Conservation (phyloP, 257 asterid species). For the Capsicum pubescens region DNA sequence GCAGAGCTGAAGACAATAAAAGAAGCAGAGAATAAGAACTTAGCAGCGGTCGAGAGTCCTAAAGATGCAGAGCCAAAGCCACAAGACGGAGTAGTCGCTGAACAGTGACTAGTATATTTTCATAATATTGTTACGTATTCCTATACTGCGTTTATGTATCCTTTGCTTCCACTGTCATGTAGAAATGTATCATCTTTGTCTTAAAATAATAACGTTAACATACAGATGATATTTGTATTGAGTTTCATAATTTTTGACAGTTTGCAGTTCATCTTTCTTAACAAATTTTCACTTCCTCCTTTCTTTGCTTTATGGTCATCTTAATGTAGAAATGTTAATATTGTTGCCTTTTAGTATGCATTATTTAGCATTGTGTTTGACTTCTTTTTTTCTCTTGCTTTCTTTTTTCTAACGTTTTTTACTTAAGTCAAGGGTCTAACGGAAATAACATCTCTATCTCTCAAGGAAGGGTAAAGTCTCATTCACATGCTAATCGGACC, state of each 20-base stretch:
- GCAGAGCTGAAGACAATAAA: slow-evolving; percentile 53
- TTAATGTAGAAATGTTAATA: neutral
- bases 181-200: neutral
- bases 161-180: neutral
- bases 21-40: slow-evolving; percentile 52
- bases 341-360: neutral
- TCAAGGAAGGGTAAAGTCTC: too few relatives aligned
- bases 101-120: neutral
- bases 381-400: too few relatives aligned
- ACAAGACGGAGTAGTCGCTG: slow-evolving; percentile 23
- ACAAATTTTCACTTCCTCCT: neutral
- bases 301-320: neutral
- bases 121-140: neutral
- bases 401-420: too few relatives aligned
- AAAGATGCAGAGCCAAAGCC: slow-evolving; percentile 38
- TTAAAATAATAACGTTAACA: neutral
- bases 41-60: slow-evolving; percentile 35
- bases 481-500: too few relatives aligned
- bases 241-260: neutral
- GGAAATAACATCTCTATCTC: too few relatives aligned
- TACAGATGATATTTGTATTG: neutral
- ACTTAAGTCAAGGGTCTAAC: too few relatives aligned
- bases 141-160: neutral
- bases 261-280: neutral
- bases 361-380: too few relatives aligned